Evolutionary conservation across 2,329 filamentous ascomycete genomes (phyloP).

Genomic region (Stylonectria norvegica): DNA sequence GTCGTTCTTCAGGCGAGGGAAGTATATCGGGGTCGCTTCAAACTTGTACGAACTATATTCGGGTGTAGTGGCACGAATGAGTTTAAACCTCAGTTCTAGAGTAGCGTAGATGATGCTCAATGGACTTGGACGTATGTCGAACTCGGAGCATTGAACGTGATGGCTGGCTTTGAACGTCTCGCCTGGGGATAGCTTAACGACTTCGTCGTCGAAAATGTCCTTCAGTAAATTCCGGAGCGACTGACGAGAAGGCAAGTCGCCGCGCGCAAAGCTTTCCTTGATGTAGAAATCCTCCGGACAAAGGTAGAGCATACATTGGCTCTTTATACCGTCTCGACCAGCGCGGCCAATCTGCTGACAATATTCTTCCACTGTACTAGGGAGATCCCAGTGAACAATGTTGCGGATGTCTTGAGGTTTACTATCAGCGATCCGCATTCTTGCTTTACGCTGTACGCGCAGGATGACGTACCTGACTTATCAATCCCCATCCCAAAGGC

Average conservation of each 20-base stretch:
- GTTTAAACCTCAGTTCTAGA: constrained; percentile 55
- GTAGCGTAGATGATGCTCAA: constrained; percentile 55
- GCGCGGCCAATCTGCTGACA: constrained; percentile 56
- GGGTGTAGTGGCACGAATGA: constrained; percentile 55
- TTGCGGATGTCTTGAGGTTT: constrained; percentile 51
- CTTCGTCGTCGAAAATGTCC: constrained; percentile 46
- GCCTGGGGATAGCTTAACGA: constrained; percentile 9
- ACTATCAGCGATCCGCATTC: neutral
- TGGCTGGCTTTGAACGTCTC: constrained; percentile 40
- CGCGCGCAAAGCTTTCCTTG: constrained; percentile 56
- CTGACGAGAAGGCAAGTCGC: constrained; percentile 53
- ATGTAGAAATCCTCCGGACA: constrained; percentile 56
- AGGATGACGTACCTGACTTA: constrained; percentile 34
- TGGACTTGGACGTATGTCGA: constrained; percentile 51
- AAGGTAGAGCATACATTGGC: constrained; percentile 56
- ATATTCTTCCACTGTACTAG: constrained; percentile 53
- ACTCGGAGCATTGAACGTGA: constrained; percentile 43
- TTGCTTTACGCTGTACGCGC: fast-evolving
- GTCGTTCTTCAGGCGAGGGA: constrained; percentile 32
- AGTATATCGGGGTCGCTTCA: constrained; percentile 34
- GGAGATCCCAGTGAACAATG: constrained; percentile 50
- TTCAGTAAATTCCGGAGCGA: constrained; percentile 47
- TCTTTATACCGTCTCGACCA: constrained; percentile 50
- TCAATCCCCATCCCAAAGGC: constrained; percentile 61
- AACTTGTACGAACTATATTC: constrained; percentile 57